Base-by-base conservation (phyloP, 805 yeast species). In the Starmerella sp. region DNA sequence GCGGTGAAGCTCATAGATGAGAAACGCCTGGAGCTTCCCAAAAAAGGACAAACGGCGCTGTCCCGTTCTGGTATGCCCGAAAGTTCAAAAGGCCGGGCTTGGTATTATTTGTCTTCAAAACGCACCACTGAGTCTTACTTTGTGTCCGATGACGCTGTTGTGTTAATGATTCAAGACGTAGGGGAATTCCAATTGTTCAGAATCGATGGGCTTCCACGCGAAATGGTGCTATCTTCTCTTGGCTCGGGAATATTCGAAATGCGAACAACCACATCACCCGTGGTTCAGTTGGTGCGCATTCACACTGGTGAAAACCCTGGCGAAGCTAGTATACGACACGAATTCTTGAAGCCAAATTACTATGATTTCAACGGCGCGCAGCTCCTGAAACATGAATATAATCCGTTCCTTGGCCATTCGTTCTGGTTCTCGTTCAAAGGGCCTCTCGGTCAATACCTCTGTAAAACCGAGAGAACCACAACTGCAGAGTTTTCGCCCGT, bases 341-440 rank as follows among this genome's bases (percentile, higher is more conserved):
- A 39, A 6, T 5, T 17, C 28, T n/a, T 44, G 28, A 44, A 31
- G 37, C 17, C 48, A 11, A 44, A 4, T 29, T 22, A 39, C n/a
- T 46, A 15, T 17, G 49, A 46, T 31, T 34, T 46, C 38, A 15
- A 32, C 39, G 10, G 34, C n/a, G 49, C 49, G 10, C 14, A 46
- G 30, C 49, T 46, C 15, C 7, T 46, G n/a, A 46, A 15, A 34
- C 39, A 46, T 30, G 49, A 46, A 2, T 46, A 15, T 15, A 46
- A 32, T 22, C 10, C 29, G 5, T 17, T 13, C 22, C 34, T 46
- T 5, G 49, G 49, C 15, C 34, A 39, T 30, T 17, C 30, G 11
- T 34, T 46, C 31, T 46, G 49, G 49, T 34, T 32, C 31, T 46
- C 49, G 5, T 46, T 46, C 31, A 34, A 34, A 9, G 49, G 49